phyloP scores from a whole-genome alignment of 352 stramenopile species.

The Phytophthora lateralis region DNA sequence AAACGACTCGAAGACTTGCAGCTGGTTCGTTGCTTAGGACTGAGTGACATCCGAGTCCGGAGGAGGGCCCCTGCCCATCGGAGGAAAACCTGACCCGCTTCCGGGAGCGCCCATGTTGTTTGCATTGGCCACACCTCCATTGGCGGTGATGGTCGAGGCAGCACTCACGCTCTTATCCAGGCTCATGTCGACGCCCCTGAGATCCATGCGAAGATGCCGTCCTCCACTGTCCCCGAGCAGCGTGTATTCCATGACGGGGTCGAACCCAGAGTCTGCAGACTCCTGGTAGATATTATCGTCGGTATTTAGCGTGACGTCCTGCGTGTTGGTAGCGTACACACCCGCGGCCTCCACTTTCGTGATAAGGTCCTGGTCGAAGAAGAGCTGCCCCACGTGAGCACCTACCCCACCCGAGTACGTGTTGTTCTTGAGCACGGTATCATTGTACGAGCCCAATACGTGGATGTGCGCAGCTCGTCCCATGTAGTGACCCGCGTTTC shows the following conservation, averaged over 20 bases:
- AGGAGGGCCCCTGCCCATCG: constrained; percentile 14
- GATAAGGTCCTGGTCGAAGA: constrained; percentile 35
- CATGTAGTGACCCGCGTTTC: constrained; percentile 35
- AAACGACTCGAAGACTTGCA: background rate
- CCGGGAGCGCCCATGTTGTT: constrained; percentile 20
- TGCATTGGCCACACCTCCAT: constrained; percentile 25
- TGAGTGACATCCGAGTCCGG: constrained; percentile 10
- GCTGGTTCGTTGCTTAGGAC: constrained; percentile 5
- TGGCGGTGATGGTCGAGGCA: constrained; percentile 33
- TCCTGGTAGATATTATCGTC: constrained; percentile 28
- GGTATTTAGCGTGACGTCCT: constrained; percentile 24
- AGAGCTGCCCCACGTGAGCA: constrained; percentile 28
- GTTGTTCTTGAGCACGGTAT: constrained; percentile 33
- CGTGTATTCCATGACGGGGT: constrained; percentile 31
- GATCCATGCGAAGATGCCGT: constrained; percentile 36
- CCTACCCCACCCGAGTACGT: constrained; percentile 31
- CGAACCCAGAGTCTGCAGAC: constrained; percentile 18
- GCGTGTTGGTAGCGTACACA: constrained; percentile 29
- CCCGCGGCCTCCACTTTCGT: constrained; percentile 25
- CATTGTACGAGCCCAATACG: constrained; percentile 33
- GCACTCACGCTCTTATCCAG: constrained; percentile 26
- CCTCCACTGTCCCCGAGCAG: constrained; percentile 24
- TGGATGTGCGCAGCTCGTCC: constrained; percentile 35
- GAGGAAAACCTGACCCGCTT: constrained; percentile 16
- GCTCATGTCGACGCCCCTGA: constrained; percentile 34